Evolutionary conservation across 495 filamentous ascomycete genomes (phyloP), one percentile per base, ranked within the genome.

Genomic region (Jackrogersella minutella): DNA sequence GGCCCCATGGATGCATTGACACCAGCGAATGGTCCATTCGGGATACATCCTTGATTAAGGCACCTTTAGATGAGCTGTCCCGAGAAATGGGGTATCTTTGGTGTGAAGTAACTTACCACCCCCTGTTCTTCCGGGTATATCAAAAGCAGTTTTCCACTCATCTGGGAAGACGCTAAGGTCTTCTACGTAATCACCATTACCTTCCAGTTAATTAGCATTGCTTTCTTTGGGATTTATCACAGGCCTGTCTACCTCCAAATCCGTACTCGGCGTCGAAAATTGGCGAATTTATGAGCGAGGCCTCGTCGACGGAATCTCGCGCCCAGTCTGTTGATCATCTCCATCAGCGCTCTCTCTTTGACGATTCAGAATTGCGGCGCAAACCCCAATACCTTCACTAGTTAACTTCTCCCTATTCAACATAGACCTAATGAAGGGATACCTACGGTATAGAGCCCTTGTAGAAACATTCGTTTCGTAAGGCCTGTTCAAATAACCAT

Each of bases 161-260:
- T 73, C 46, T 0, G 74, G 70, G 21, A 60, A 70, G 50, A 1
- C 1, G 39, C 52, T 73, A 1, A 71, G 30, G 24, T 72, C 66
- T 9, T 63, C 72, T 28, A 79, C 70, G 61, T 75, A 79, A 14
- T 62, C 75, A n/a, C 84, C 85, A 55, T 88, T 80, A 49, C 81
- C 81, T 60, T 75, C 72, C 55, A 84, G 72, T 17, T 2, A 11
- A 4, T 67, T 17, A 67, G 64, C 75, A 5, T 24, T 8, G 2
- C n/a, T 22, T 36, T 52, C 5, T 73, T 61, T 17, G 26, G 10
- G 26, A 31, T 10, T 43, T 40, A 5, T 41, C 10, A 30, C 11
- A 44, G 26, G 10, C 30, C 28, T 19, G 9, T 28, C 19, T 69
- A 67, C 76, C 76, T 63, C 74, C 74, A 41, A 79, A 72, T 19